Conservation (phyloP, 2,329 filamentous ascomycete species). For the Scytalidium lignicola region DNA sequence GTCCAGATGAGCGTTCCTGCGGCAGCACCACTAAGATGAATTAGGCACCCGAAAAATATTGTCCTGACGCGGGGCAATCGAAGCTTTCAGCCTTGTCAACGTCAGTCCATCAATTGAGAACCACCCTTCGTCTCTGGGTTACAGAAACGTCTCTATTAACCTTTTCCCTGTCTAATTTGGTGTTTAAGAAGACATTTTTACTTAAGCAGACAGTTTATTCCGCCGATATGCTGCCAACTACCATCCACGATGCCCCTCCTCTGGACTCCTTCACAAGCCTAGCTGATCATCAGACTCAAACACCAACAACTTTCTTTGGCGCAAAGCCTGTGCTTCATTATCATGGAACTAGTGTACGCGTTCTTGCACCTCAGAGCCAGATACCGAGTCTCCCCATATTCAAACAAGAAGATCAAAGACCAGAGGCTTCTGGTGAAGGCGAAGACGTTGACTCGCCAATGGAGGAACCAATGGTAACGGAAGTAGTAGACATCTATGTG, state of each 20-base stretch:
- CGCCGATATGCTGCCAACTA: constrained; percentile 34
- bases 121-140: no score
- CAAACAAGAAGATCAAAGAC: constrained; percentile 34
- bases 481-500: constrained; percentile 50
- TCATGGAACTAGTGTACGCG: constrained; percentile 50
- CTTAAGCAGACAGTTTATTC: neutral
- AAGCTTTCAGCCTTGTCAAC: no score
- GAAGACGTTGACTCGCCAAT: constrained; percentile 17
- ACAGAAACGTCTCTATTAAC: no score
- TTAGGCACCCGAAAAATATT: no score
- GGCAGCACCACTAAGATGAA: no score
- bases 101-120: no score
- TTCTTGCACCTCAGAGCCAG: constrained; percentile 52
- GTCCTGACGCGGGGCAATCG: no score
- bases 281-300: constrained; percentile 65
- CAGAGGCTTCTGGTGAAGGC: constrained; percentile 30
- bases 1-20: no score
- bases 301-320: constrained; percentile 66
- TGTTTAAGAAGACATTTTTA: no score
- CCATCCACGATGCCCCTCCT: constrained; percentile 52
- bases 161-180: no score
- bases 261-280: constrained; percentile 58
- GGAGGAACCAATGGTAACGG: constrained; percentile 5
- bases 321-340: constrained; percentile 68
- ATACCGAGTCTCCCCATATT: constrained; percentile 47